phyloP scores from a whole-genome alignment of 1,284 basidiomycete species.

The Nidula niveotomentosa region DNA sequence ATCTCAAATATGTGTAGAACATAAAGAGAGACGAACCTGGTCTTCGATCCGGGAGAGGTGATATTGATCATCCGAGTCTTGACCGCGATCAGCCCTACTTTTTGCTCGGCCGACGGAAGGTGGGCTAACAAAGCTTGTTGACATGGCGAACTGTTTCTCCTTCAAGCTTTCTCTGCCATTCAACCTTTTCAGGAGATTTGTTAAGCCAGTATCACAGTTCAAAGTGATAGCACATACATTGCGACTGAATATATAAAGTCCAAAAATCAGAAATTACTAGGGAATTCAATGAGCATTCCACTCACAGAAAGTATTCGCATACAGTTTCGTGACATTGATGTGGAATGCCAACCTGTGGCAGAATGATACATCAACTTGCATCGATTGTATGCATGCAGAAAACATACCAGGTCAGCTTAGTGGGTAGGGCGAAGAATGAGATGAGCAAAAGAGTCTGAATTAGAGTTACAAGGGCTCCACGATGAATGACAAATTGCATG shows the following conservation, averaged over 20 bases:
- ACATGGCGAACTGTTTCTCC: background rate
- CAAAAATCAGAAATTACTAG: background rate
- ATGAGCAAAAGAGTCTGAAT: conserved; percentile 30
- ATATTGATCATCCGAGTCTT: too few species aligned
- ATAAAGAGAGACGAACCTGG: too few species aligned
- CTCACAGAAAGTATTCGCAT: conserved; percentile 30
- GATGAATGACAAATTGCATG: conserved; percentile 30
- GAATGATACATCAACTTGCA: background rate
- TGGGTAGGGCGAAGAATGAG: conserved; percentile 27
- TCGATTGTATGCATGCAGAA: background rate
- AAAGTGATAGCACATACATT: background rate
- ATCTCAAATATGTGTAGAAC: too few species aligned
- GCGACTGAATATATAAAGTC: background rate
- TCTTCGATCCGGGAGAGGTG: too few species aligned
- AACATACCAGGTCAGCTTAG: conserved; percentile 26
- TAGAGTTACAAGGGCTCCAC: conserved; percentile 30
- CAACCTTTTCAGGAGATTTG: background rate
- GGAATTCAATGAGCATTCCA: background rate
- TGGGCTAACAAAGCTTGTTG: too few species aligned
- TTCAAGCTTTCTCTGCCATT: background rate
- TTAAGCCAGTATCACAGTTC: background rate
- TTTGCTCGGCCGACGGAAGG: too few species aligned
- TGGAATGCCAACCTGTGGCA: conserved; percentile 24
- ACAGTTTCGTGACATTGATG: conserved; percentile 29
- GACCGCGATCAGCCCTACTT: too few species aligned